Evolutionary conservation across 202 grass and related monocot genomes (phyloP).

Genomic region (Digitaria exilis): DNA sequence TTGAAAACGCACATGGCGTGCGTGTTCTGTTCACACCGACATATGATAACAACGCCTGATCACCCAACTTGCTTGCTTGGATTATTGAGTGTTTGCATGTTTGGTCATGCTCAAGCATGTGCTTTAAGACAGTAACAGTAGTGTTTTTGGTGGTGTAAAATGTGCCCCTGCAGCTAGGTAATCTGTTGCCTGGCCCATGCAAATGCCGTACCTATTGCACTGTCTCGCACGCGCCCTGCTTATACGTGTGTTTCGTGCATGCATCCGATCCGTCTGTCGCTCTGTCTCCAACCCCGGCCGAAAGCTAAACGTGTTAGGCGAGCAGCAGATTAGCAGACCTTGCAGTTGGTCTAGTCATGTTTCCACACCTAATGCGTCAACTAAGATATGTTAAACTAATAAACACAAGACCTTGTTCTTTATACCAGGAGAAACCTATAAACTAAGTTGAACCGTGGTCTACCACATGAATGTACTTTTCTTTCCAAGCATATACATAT

Average conservation of each 20-base stretch:
- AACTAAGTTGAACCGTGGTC: constrained; percentile 15
- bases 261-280: not conserved
- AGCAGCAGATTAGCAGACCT: not conserved
- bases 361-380: constrained; percentile 30
- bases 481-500: not conserved
- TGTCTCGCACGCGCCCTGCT: not conserved
- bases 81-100: not conserved
- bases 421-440: not conserved
- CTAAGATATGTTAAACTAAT: constrained; percentile 9
- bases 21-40: not conserved
- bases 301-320: constrained; percentile 42
- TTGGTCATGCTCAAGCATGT: not conserved
- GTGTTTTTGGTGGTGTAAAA: not conserved
- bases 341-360: constrained; percentile 8
- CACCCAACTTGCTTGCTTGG: not conserved
- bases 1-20: not conserved
- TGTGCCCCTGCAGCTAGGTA: constrained; percentile 11
- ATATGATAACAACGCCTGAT: not conserved
- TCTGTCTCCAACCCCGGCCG: not conserved
- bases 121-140: not conserved
- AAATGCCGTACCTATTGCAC: not conserved
- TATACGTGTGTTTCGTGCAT: constrained; percentile 1
- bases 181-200: not conserved
- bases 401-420: not conserved
- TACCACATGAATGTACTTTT: not conserved